Percentiles rank a stretch among this genome's conserved stretches.
These are phyloP conservation scores for Cladosporium velox DNA, from an alignment of 2,329 filamentous ascomycete genomes.

Conservation along the genomic window DNA sequence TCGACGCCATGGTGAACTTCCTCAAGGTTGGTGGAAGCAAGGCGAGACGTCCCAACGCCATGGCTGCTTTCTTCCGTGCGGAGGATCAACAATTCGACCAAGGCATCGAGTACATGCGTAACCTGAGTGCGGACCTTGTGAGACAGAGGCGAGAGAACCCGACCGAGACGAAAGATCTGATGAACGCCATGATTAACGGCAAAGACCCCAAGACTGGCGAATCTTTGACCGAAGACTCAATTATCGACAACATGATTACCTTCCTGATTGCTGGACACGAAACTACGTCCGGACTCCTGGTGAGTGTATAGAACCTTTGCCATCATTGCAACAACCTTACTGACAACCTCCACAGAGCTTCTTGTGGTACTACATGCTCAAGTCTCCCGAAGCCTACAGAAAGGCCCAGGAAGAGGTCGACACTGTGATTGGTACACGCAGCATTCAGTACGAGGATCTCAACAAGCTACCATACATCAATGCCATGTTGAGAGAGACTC, in stretches of 20 bases:
- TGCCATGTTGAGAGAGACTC: slow-evolving; percentile 66
- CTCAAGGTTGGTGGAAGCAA: slow-evolving; percentile 57
- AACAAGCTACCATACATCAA: slow-evolving; percentile 66
- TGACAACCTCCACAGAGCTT: slow-evolving; percentile 44
- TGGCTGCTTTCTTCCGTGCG: slow-evolving; percentile 43
- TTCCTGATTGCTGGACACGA: slow-evolving; percentile 72
- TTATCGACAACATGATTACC: slow-evolving; percentile 68
- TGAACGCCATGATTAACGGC: slow-evolving; percentile 69
- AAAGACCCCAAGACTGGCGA: slow-evolving; percentile 68
- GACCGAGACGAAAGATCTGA: slow-evolving; percentile 63
- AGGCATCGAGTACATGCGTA: slow-evolving; percentile 58
- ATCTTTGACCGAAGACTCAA: slow-evolving; percentile 62
- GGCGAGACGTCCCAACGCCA: slow-evolving; percentile 49
- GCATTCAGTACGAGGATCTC: slow-evolving; percentile 63
- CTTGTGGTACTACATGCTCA: slow-evolving; percentile 64
- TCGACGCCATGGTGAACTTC: slow-evolving; percentile 66
- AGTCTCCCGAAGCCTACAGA: slow-evolving; percentile 60
- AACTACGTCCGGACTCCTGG: slow-evolving; percentile 67
- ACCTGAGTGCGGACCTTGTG: slow-evolving; percentile 62
- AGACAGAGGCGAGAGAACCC: slow-evolving; percentile 59
- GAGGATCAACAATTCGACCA: slow-evolving; percentile 51
- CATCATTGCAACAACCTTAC: neutral
- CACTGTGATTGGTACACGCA: slow-evolving; percentile 59
- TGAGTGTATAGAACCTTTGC: slow-evolving; percentile 30
- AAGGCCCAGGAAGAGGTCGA: slow-evolving; percentile 71